A percentile compares a stretch with the other conserved stretches of the same genome.
Conservation (phyloP, 257 asterid species). For the Jaltomata sinuosa region DNA sequence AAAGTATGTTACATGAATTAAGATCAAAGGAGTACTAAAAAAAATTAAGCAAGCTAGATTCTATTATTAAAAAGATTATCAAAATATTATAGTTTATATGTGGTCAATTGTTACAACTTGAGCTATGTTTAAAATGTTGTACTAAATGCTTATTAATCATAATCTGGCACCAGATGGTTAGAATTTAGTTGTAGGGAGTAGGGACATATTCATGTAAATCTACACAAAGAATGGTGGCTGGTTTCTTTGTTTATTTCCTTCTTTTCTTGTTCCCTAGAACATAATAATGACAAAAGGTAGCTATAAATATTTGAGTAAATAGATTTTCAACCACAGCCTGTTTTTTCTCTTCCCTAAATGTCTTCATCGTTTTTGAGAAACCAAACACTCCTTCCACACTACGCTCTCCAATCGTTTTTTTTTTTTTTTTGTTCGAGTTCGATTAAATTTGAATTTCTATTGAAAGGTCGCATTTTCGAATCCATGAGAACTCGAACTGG, state of each 20-base stretch:
- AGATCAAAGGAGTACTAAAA: no score
- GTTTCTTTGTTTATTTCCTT: not conserved
- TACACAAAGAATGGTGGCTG: not conserved
- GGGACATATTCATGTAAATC: not conserved
- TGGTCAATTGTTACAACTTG: not conserved
- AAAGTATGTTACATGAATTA: no score
- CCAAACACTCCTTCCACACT: not conserved
- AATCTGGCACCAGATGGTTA: not conserved
- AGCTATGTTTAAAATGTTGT: not conserved
- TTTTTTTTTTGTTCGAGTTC: no score
- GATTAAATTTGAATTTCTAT: no score
- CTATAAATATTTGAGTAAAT: not conserved
- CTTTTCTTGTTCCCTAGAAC: slow-evolving; percentile 4
- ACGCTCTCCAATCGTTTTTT: not conserved
- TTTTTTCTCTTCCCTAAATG: not conserved
- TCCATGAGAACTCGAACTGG: no score
- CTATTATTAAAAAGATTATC: no score
- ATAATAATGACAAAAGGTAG: not conserved
- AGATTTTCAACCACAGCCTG: not conserved
- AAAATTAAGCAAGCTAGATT: no score
- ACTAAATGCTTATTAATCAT: not conserved
- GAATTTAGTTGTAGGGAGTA: not conserved
- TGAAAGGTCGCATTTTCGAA: no score
- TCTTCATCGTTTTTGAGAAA: not conserved
- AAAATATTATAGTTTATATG: no score